Evolutionary conservation across 306 rosid genomes (phyloP), one percentile per base, ranked within the genome.

Genomic region (Glycine tomentella): DNA sequence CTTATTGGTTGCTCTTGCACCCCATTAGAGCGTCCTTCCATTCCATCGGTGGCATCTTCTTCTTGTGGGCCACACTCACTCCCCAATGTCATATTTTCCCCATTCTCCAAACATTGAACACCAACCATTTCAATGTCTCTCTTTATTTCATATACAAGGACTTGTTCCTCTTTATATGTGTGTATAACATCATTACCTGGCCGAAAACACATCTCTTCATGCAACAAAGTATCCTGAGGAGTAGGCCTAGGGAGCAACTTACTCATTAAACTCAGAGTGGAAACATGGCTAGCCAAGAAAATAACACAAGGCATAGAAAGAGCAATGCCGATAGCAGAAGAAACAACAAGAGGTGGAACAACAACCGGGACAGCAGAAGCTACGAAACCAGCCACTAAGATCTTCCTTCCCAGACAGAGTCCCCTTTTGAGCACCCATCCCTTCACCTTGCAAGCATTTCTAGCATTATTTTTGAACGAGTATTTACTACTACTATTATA

Each of bases 271-370:
- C 36, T 85, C 73, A 85, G 84, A 11, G 93, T 69, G 79, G 88
- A 91, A 55, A 76, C 90, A 76, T 88, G 91, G 78, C 87, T 90
- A 4, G 89, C 98, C 55, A 88, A 84, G 68, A 88, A 82, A 33
- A 93, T 7, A 2, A 87, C 96, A 48, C 71, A 90, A 38, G 98
- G 98, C 72, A 93, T 62, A 50, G 92, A 88, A 83, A 82, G 75
- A n/a, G 83, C 91, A 57, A 95, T 17, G 81, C 93, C 97, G 65
- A 95, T 80, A 25, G 92, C 94, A 42, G 97, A 91, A 63, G 90
- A 64, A 51, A 90, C 85, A 9, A 88, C 48, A 52, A 95, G 87
- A 16, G 97, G 90, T 9, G 97, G 98, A 85, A 91, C 82, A 86
- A 93, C 82, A 17, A 93, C 10, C 0, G 97, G 90, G 10, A 87